Evolutionary conservation across 139 green algal genomes (phyloP).

Genomic region (Parachlorella kessleri): DNA sequence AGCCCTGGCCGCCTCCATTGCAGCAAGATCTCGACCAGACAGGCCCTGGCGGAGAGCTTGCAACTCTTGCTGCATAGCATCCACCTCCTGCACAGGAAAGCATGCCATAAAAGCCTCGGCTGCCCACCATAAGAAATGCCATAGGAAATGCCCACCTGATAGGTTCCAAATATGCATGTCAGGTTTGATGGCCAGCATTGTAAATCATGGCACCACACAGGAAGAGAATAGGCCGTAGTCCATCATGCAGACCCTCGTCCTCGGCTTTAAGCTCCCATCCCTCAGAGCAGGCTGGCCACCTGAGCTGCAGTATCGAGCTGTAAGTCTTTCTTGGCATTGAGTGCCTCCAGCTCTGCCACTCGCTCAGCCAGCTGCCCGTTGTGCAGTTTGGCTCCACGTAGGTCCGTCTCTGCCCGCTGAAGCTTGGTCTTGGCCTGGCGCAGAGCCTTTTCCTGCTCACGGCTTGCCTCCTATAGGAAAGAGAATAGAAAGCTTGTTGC

Average conservation of each 20-base stretch:
- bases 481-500: neutral
- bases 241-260: too few species aligned
- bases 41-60: slow-evolving; percentile 22
- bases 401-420: slow-evolving; percentile 20
- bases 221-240: too few species aligned
- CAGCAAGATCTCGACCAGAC: slow-evolving; percentile 9
- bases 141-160: too few species aligned
- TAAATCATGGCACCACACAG: too few species aligned
- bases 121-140: too few species aligned
- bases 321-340: slow-evolving; percentile 13
- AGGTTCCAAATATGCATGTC: too few species aligned
- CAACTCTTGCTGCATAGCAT: slow-evolving; percentile 28
- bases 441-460: slow-evolving; percentile 21
- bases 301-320: slow-evolving; percentile 20
- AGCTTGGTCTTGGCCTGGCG: slow-evolving; percentile 23
- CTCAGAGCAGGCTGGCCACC: too few species aligned
- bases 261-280: too few species aligned
- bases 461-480: slow-evolving; percentile 3
- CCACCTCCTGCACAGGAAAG: slow-evolving; percentile 15
- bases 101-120: too few species aligned
- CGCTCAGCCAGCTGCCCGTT: neutral
- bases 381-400: neutral
- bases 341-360: slow-evolving; percentile 7
- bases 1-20: neutral
- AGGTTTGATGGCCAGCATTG: too few species aligned